Evolutionary conservation across 352 stramenopile species (phyloP).

Genomic region (Phytophthora macrochlamydospora): DNA sequence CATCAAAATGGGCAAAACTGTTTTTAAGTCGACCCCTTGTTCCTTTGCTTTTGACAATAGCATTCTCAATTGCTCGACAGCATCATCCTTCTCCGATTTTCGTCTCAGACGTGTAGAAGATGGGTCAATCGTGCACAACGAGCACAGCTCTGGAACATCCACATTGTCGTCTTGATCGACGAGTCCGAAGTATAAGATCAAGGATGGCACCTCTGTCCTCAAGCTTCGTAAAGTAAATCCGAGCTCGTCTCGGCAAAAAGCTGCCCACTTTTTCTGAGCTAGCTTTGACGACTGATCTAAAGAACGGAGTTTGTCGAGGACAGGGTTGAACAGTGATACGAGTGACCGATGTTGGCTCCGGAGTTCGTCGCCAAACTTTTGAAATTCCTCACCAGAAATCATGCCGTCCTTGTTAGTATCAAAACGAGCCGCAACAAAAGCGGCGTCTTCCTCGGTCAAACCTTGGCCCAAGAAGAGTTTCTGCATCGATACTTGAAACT

Average conservation of each 20-base stretch:
- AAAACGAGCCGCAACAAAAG: conserved; percentile 48
- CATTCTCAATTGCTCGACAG: conserved; percentile 19
- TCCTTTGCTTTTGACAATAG: conserved; percentile 40
- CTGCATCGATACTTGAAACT: conserved; percentile 66
- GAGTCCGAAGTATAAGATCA: conserved; percentile 39
- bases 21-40: conserved; percentile 49
- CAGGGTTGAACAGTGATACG: conserved; percentile 26
- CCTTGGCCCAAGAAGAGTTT: conserved; percentile 47
- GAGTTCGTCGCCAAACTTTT: conserved; percentile 55
- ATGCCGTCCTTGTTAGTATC: conserved; percentile 62
- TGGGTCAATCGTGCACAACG: conserved; percentile 23
- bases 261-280: conserved; percentile 33
- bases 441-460: conserved; percentile 44
- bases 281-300: conserved; percentile 18
- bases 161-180: conserved; percentile 29
- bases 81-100: conserved; percentile 6
- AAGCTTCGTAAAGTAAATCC: conserved; percentile 31
- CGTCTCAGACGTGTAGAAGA: neutral
- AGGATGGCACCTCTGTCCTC: conserved; percentile 11
- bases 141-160: conserved; percentile 33
- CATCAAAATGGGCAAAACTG: conserved; percentile 78
- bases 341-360: conserved; percentile 36
- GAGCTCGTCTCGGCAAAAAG: conserved; percentile 38
- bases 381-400: conserved; percentile 68
- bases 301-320: conserved; percentile 21